These are phyloP conservation scores for Phaeomoniella chlamydospora DNA, from an alignment of 2,329 filamentous ascomycete genomes.

Conservation along the genomic window DNA sequence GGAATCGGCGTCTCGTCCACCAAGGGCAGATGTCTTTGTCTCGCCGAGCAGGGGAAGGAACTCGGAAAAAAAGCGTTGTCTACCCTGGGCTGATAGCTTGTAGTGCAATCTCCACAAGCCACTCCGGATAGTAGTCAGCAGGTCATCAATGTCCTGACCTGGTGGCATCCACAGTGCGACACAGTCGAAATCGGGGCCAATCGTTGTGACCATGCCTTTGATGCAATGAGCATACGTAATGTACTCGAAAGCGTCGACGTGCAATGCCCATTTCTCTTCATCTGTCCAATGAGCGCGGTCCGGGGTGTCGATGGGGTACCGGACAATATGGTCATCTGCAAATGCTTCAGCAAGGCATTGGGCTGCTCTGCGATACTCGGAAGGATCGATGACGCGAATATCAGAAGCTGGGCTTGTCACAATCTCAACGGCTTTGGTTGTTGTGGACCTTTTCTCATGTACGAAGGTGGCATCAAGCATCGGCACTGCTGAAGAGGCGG, in stretches of 20 bases:
- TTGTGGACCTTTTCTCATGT: slow-evolving; percentile 10
- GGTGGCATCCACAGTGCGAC: slow-evolving; percentile 73
- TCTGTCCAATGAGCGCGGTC: slow-evolving; percentile 49
- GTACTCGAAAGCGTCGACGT: slow-evolving; percentile 65
- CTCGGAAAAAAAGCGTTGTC: slow-evolving; percentile 60
- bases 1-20: slow-evolving; percentile 48
- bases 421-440: slow-evolving; percentile 3
- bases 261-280: slow-evolving; percentile 60
- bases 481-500: slow-evolving; percentile 9
- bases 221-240: slow-evolving; percentile 61
- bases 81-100: slow-evolving; percentile 58
- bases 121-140: slow-evolving; percentile 55
- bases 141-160: slow-evolving; percentile 58
- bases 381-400: slow-evolving; percentile 48
- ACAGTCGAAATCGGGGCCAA: slow-evolving; percentile 62
- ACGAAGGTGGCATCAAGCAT: slow-evolving; percentile 9
- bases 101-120: slow-evolving; percentile 68
- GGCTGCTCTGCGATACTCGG: slow-evolving; percentile 58
- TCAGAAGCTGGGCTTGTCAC: slow-evolving; percentile 31
- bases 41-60: slow-evolving; percentile 61
- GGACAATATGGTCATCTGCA: slow-evolving; percentile 56
- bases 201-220: slow-evolving; percentile 58
- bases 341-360: slow-evolving; percentile 64
- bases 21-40: slow-evolving; percentile 56
- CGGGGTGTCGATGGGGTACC: slow-evolving; percentile 60